These are phyloP conservation scores for Knufia fluminis DNA, from an alignment of 2,329 filamentous ascomycete species.

Conservation along the genomic window DNA sequence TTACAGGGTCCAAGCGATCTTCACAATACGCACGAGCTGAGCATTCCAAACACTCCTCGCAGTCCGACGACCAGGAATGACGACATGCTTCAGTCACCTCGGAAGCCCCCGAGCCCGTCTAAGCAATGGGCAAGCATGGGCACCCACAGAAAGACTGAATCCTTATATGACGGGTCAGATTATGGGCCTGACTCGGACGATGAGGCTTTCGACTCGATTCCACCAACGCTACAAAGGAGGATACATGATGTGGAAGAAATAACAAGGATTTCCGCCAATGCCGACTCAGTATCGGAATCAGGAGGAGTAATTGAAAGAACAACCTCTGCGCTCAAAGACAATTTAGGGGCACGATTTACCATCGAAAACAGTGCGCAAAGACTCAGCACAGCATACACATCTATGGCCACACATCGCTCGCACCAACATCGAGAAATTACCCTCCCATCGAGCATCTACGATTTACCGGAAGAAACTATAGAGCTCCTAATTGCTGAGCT, in stretches of 20 bases:
- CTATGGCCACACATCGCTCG: slow-evolving; percentile 50
- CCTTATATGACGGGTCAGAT: slow-evolving; percentile 49
- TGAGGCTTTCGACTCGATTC: slow-evolving; percentile 44
- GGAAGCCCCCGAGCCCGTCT: slow-evolving; percentile 27
- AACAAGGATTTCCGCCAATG: slow-evolving; percentile 33
- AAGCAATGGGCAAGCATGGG: slow-evolving; percentile 10
- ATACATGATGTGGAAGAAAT: slow-evolving; percentile 49
- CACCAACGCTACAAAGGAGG: slow-evolving; percentile 44
- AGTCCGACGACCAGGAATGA: slow-evolving; percentile 15
- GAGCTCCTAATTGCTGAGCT: slow-evolving; percentile 51
- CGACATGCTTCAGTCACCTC: slow-evolving; percentile 24
- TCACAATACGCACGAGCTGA: slow-evolving; percentile 20
- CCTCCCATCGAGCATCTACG: slow-evolving; percentile 31
- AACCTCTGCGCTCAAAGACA: slow-evolving; percentile 42
- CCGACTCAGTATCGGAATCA: slow-evolving; percentile 33
- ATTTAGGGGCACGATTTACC: slow-evolving; percentile 43
- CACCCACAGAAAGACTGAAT: slow-evolving; percentile 32
- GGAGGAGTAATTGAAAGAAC: slow-evolving; percentile 46
- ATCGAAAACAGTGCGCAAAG: slow-evolving; percentile 49
- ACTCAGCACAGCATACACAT: slow-evolving; percentile 49
- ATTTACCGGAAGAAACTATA: slow-evolving; percentile 44
- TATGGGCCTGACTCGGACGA: slow-evolving; percentile 49
- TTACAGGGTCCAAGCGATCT: slow-evolving; percentile 14
- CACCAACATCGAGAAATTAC: slow-evolving; percentile 50
- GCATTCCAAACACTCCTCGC: slow-evolving; percentile 16